Base-by-base conservation (phyloP, 2,329 filamentous ascomycete species). In the Aureobasidium vineae region DNA sequence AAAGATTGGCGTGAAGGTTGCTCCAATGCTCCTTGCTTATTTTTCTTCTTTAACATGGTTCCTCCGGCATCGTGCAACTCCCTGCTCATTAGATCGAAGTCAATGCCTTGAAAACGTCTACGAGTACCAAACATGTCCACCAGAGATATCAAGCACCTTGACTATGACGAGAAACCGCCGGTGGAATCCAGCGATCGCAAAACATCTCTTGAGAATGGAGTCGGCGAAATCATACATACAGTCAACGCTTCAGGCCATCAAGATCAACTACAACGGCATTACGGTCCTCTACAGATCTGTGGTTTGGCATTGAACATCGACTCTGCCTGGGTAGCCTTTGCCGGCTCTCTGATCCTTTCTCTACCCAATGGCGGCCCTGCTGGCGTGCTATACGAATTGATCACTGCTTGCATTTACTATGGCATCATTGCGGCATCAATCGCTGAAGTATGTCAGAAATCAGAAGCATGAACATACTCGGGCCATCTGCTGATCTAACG, bases 291-390 rank as follows among this genome's bases (percentile, higher is more conserved):
- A 53, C 84, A 82, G 64, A 81, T 87, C 54, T 84, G 84, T 60
- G 59, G 69, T 28, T 68, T 77, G 53, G 86, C 84, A 0, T 75
- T 88, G 60, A 88, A 85, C 1, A 84, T 87, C 28, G 86, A 87
- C 74, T 88, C 87, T 71, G 86, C 86, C 21, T 89, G 86, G 86
- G 82, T 86, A 64, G 85, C 86, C 6, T 77, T 88, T 67, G 86
- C 85, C 64, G 86, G 86, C 15, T 86, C 85, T 63, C 81, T 88
- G 45, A 82, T 82, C 5, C 78, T 86, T 54, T 81, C 80, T 5
- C 81, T 84, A 45, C 75, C 69, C 36, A 78, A 78, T 57, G 76
- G 76, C 45, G 76, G 76, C 10, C 73, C 76, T 21, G 73, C 74
- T 26, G 76, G 76, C 33, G 72, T 77, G 15, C 60, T 77, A 1